phyloP scores from a whole-genome alignment of 2,329 filamentous ascomycete species.

The Pseudogymnoascus sp. region DNA sequence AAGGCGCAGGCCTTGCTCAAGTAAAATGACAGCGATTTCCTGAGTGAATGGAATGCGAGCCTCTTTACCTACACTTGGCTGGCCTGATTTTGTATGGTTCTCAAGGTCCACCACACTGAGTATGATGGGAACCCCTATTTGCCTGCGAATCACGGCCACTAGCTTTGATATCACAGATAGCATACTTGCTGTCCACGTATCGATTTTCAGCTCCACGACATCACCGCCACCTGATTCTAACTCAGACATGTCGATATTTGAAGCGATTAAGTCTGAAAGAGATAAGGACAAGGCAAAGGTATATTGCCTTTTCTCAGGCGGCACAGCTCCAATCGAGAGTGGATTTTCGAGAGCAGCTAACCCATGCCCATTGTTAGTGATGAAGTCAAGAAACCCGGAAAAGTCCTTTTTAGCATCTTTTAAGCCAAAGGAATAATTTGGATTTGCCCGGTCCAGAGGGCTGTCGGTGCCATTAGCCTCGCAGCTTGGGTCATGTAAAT shows the following conservation, averaged over 20 bases:
- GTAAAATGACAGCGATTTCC: slow-evolving; percentile 47
- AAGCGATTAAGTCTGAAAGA: slow-evolving; percentile 49
- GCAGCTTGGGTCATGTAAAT: slow-evolving; percentile 38
- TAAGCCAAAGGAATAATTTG: slow-evolving; percentile 42
- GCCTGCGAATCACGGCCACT: slow-evolving; percentile 50
- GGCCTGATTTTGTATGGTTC: not conserved
- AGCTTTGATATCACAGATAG: slow-evolving; percentile 46
- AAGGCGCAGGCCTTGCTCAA: slow-evolving; percentile 58
- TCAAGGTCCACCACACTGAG: slow-evolving; percentile 47
- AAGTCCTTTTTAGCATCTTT: slow-evolving; percentile 54
- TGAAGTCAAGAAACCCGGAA: slow-evolving; percentile 50
- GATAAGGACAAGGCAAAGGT: slow-evolving; percentile 62
- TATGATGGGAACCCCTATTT: slow-evolving; percentile 50
- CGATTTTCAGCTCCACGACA: slow-evolving; percentile 54
- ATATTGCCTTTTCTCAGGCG: slow-evolving; percentile 52
- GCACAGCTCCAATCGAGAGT: slow-evolving; percentile 53
- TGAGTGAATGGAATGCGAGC: slow-evolving; percentile 6
- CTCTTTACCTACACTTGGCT: not conserved
- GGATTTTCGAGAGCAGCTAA: slow-evolving; percentile 51
- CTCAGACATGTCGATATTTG: slow-evolving; percentile 42
- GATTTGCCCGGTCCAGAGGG: slow-evolving; percentile 38
- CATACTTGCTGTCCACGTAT: slow-evolving; percentile 48
- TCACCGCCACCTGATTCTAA: slow-evolving; percentile 51
- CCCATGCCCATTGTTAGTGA: slow-evolving; percentile 47
- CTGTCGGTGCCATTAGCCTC: slow-evolving; percentile 32